A percentile compares a stretch with the other conserved stretches of the same genome.
phyloP scores from a whole-genome alignment of 768 basidiomycete genomes.

The Hygrophoropsis aurantiaca region DNA sequence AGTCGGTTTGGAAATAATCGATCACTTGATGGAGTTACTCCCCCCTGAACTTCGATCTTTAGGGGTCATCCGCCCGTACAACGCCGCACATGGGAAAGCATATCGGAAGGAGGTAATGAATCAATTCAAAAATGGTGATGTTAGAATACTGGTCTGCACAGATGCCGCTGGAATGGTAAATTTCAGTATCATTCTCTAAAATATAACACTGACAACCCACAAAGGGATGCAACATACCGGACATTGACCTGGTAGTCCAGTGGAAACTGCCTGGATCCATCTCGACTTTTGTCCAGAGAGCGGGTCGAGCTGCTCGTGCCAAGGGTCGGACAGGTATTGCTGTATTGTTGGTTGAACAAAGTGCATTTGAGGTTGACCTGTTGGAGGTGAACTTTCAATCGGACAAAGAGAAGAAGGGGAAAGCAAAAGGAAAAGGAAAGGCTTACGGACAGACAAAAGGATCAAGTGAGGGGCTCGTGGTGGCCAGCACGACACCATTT shows the following conservation, averaged over 20 bases:
- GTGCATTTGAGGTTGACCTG: neutral
- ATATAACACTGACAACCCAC: no score
- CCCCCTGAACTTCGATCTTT: slow-evolving; percentile 2
- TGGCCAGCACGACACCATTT: slow-evolving; percentile 7
- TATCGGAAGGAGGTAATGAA: no score
- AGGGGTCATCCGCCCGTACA: slow-evolving; percentile 26
- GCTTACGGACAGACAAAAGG: slow-evolving; percentile 10
- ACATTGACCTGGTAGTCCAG: no score
- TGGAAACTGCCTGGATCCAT: no score
- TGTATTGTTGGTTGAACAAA: slow-evolving; percentile 1
- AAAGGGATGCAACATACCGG: no score
- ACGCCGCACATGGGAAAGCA: no score
- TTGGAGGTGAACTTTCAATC: neutral
- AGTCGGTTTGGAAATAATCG: slow-evolving; percentile 20
- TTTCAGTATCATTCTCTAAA: no score
- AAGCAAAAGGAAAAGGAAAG: slow-evolving; percentile 1
- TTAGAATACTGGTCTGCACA: no score
- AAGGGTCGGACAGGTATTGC: neutral
- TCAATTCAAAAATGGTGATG: no score
- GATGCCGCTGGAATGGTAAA: no score
- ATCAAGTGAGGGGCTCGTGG: slow-evolving; percentile 10
- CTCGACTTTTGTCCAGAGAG: neutral
- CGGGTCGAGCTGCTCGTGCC: neutral
- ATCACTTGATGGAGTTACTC: slow-evolving; percentile 21
- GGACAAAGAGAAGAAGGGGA: neutral